Conservation (phyloP, 164 flowering plant species). For the Nelumbo lutea region DNA sequence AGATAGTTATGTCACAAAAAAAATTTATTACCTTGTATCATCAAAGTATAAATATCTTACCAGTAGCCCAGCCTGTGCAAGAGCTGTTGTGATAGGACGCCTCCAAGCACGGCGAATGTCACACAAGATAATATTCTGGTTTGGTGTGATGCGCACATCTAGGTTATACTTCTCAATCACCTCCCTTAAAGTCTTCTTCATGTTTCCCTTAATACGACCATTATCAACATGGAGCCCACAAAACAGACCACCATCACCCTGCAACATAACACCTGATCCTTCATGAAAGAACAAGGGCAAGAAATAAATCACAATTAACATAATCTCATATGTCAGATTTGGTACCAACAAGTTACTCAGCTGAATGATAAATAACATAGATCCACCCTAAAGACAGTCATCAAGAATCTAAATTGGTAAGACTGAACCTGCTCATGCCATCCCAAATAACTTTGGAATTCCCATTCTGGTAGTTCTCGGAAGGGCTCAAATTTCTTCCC, state of each 20-base stretch:
- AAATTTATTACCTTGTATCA: neutral
- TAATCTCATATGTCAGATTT: too few species aligned
- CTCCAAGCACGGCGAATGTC: constrained; percentile 74
- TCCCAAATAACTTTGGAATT: constrained; percentile 88
- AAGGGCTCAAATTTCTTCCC: constrained; percentile 92
- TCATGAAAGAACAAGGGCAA: too few species aligned
- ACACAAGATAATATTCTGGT: constrained; percentile 87
- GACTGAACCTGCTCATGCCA: constrained; percentile 90
- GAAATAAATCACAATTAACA: too few species aligned
- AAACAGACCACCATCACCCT: constrained; percentile 83
- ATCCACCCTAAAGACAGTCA: neutral
- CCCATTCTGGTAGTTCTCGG: constrained; percentile 87
- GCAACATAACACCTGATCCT: constrained; percentile 1
- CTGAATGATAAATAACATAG: neutral
- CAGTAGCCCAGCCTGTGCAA: constrained; percentile 95
- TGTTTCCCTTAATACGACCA: constrained; percentile 84
- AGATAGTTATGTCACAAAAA: too few species aligned
- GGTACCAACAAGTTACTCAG: too few species aligned
- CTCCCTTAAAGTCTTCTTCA: constrained; percentile 85
- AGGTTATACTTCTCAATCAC: constrained; percentile 81
- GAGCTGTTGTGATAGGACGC: constrained; percentile 71
- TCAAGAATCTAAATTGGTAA: neutral
- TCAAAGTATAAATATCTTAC: constrained; percentile 29
- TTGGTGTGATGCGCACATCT: constrained; percentile 85
- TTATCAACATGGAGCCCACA: constrained; percentile 96